phyloP scores from a whole-genome alignment of 805 yeast genomes.

The Suhomyces sp. region DNA sequence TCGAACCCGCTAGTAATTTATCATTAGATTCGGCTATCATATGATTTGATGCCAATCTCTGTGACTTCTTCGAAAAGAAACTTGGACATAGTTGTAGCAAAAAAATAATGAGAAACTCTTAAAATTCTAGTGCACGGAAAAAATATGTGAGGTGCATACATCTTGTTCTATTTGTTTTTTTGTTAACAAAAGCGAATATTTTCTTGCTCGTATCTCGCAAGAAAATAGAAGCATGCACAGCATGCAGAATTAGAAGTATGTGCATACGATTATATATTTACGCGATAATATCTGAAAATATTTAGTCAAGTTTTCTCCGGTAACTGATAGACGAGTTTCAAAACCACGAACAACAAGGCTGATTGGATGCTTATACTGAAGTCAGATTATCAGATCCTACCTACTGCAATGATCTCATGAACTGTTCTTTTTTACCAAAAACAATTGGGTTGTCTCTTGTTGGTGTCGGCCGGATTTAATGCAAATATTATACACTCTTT shows the following conservation, averaged over 20 bases:
- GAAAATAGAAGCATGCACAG: neutral
- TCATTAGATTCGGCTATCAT: neutral
- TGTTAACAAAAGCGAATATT: neutral
- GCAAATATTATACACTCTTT: neutral
- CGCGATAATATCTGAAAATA: neutral
- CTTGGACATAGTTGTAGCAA: neutral
- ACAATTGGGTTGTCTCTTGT: neutral
- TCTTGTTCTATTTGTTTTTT: neutral
- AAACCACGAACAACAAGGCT: neutral
- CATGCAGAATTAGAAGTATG: neutral
- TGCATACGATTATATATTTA: neutral
- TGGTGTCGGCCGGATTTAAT: neutral
- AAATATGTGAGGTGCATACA: neutral
- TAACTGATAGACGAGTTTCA: neutral
- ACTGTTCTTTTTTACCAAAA: neutral
- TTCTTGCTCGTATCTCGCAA: neutral
- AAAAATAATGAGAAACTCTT: neutral
- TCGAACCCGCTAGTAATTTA: neutral
- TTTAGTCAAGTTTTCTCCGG: neutral
- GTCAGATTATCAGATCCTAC: neutral
- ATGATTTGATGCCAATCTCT: neutral
- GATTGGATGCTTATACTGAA: neutral
- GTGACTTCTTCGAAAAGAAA: neutral
- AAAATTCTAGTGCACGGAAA: neutral
- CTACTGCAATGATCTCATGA: neutral